Base-by-base conservation (phyloP, 371 early-diverging fungal genomes). In the Mortierella sp. region DNA sequence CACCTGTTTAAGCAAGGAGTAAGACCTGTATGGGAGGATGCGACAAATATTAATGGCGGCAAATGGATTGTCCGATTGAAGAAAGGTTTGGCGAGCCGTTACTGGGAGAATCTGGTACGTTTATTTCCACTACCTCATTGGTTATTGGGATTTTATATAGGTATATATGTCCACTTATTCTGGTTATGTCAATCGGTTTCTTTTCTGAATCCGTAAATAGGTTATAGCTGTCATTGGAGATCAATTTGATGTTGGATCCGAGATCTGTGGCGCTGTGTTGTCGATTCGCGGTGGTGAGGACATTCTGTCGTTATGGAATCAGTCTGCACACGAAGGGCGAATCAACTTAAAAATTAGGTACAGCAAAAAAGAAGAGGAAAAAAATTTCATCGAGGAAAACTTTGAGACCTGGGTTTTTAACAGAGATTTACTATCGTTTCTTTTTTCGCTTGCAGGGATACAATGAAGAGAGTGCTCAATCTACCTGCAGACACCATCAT, bases 21-120 rank as follows among this genome's bases (percentile, higher is more conserved):
- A 58, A 83, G 97, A 61, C 99, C 99, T 61, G 95, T 97, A 35
- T 99, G 99, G 99, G 99, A 99, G 89, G 97, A 97, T 70, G 85
- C 91, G 32, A 92, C 89, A 58, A 99, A 98, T 84, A 89, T 94
- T 58, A 89, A 89, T 63, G 99, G 99, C 51, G 99, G 99, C 63
- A 98, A 98, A 81, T 98, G 98, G 98, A 97, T 98, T 72, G 93
- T 98, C 9, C 87, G 98, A 74, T 80, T 98, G 57, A 96, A 94
- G 83, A 98, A 98, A 84, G 97, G 97, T 3, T 85, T 98, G 34
- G 93, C 97, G 40, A 90, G 93, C 64, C 88, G 99, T 23, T 95
- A 97, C 76, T 98, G 99, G 99, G 99, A 97, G 83, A 87, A 87
- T 64, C 83, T 96, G 86, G 94, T 93, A 83, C 3, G 70, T 62